These are phyloP conservation scores for Microsporum ferrugineum DNA, from an alignment of 2,329 filamentous ascomycete genomes.

Conservation along the genomic window DNA sequence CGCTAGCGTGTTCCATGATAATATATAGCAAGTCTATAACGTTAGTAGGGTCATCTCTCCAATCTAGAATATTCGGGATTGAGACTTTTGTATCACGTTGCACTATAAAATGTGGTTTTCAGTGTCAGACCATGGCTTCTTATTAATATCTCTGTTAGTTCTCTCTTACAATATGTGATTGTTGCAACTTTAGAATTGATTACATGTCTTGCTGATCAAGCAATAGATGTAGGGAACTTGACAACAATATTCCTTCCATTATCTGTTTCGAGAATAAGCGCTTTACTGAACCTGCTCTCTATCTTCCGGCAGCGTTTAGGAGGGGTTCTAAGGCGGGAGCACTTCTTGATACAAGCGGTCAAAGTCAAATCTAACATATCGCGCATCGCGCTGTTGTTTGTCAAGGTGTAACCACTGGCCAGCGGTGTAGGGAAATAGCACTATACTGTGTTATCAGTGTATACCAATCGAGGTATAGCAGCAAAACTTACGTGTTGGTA, in stretches of 20 bases:
- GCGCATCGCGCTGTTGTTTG: conserved; percentile 25
- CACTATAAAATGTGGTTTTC: conserved; percentile 18
- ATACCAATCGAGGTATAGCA: not conserved
- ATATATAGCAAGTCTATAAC: conserved; percentile 30
- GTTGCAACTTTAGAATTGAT: conserved; percentile 30
- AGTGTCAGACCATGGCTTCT: not conserved
- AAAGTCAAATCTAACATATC: conserved; percentile 33
- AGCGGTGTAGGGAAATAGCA: conserved; percentile 23
- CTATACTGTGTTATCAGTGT: conserved; percentile 11
- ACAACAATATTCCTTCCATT: conserved; percentile 30
- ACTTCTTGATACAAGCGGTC: conserved; percentile 28
- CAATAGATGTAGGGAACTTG: conserved; percentile 31
- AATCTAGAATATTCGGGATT: conserved; percentile 34
- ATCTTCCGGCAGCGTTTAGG: conserved; percentile 31
- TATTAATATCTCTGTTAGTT: not conserved
- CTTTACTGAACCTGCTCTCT: conserved; percentile 33
- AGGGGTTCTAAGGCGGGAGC: conserved; percentile 24
- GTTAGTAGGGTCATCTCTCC: conserved; percentile 29
- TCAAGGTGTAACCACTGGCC: conserved; percentile 32
- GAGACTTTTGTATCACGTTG: conserved; percentile 30
- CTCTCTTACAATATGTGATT: conserved; percentile 30
- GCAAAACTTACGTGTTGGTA: conserved; percentile 9
- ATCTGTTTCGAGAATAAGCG: conserved; percentile 34
- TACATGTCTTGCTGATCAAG: conserved; percentile 14
- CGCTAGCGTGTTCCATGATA: conserved; percentile 30